These are phyloP conservation scores for Penstemon eatonii DNA, from an alignment of 257 asterid species.

Conservation along the genomic window DNA sequence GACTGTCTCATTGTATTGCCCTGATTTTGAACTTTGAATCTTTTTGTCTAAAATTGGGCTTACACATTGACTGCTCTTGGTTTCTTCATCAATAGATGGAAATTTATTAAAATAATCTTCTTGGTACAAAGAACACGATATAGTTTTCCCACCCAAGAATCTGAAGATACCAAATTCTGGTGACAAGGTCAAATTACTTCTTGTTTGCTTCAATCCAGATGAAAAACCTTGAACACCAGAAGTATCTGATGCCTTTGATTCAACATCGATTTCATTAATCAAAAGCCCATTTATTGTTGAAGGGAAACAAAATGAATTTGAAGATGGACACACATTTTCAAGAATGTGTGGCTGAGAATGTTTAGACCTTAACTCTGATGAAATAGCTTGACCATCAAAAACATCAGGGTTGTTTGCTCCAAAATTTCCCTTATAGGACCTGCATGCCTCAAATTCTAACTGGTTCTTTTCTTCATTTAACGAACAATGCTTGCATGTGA, in stretches of 20 bases:
- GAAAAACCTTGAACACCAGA: constrained; percentile 33
- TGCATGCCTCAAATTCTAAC: constrained; percentile 41
- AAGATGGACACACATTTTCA: constrained; percentile 38
- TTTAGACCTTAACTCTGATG: constrained; percentile 23
- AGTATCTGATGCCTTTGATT: constrained; percentile 26
- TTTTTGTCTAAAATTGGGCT: constrained; percentile 35
- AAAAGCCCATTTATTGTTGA: constrained; percentile 50
- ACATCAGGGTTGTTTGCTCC: constrained; percentile 29
- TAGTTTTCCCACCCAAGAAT: constrained; percentile 48
- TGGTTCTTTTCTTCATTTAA: constrained; percentile 9
- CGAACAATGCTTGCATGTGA: constrained; percentile 12
- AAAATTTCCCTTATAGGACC: constrained; percentile 27
- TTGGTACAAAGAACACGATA: constrained; percentile 49
- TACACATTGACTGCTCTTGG: constrained; percentile 30
- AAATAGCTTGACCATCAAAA: constrained; percentile 32
- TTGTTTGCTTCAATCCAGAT: constrained; percentile 27
- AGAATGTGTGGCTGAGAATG: constrained; percentile 26
- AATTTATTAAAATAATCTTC: constrained; percentile 36
- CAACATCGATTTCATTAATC: constrained; percentile 25
- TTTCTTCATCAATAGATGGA: constrained; percentile 24
- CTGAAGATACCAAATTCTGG: constrained; percentile 40
- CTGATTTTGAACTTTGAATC: constrained; percentile 29
- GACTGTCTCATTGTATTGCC: constrained; percentile 27
- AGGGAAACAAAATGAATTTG: constrained; percentile 61
- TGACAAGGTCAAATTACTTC: constrained; percentile 44